Conservation (phyloP, 2,329 filamentous ascomycete species). For the Xylaria hypoxylon region DNA sequence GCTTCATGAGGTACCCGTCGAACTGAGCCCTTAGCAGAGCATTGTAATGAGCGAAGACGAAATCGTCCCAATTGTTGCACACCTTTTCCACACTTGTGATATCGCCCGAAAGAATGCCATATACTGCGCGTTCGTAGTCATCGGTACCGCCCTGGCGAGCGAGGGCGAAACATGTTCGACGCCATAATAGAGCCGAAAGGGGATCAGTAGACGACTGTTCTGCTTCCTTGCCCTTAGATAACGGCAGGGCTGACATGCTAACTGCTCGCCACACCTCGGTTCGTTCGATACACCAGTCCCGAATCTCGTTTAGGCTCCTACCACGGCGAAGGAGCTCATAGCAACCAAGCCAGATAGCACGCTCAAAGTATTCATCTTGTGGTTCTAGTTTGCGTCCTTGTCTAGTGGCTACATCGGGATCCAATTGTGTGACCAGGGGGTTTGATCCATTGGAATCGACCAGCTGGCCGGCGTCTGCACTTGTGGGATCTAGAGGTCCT, state of each 20-base stretch:
- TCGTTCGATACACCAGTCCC: conserved; percentile 86
- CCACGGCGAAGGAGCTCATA: conserved; percentile 93
- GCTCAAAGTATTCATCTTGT: conserved; percentile 89
- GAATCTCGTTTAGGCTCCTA: conserved; percentile 77
- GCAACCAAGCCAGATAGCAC: conserved; percentile 91
- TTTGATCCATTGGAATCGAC: conserved; percentile 69
- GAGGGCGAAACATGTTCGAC: conserved; percentile 78
- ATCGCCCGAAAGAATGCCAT: conserved; percentile 90
- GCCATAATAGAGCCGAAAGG: conserved; percentile 73
- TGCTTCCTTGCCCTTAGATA: conserved; percentile 62
- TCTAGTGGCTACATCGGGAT: conserved; percentile 88
- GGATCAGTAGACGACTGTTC: conserved; percentile 57
- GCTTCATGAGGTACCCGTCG: conserved; percentile 73
- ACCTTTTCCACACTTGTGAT: conserved; percentile 80
- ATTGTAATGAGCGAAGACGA: conserved; percentile 88
- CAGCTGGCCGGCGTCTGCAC: conserved; percentile 66
- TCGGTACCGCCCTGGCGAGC: conserved; percentile 77
- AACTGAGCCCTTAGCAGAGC: conserved; percentile 84
- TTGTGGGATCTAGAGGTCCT: conserved; percentile 72
- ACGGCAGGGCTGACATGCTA: conserved; percentile 79
- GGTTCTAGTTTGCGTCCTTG: conserved; percentile 81
- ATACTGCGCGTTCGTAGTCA: conserved; percentile 88
- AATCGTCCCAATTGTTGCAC: conserved; percentile 85
- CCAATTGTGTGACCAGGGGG: conserved; percentile 84
- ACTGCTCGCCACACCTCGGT: conserved; percentile 91